These are phyloP conservation scores for Parachaetomium inaequale DNA, from an alignment of 495 filamentous ascomycete species.

Conservation along the genomic window DNA sequence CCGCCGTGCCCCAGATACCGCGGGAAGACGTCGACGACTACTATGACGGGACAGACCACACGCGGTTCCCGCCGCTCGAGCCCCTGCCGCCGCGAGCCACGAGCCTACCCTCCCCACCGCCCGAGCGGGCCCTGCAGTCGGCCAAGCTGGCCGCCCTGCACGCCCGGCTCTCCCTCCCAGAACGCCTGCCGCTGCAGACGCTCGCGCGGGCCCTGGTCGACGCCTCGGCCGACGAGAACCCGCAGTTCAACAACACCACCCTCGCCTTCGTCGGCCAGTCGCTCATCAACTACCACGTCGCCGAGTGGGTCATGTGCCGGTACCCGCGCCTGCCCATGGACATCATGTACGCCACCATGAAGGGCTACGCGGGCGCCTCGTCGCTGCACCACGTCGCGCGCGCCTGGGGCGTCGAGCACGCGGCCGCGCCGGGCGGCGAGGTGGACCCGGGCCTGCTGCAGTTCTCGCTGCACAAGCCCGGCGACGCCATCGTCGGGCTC, in stretches of 20 bases:
- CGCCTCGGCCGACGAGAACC: constrained; percentile 70
- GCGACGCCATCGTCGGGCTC: constrained; percentile 44
- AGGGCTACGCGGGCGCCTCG: constrained; percentile 70
- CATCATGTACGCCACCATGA: constrained; percentile 77
- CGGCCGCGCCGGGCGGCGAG: constrained; percentile 77
- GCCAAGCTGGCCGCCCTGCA: constrained; percentile 92
- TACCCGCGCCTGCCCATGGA: constrained; percentile 86
- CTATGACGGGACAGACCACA: constrained; percentile 20
- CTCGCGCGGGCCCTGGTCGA: constrained; percentile 85
- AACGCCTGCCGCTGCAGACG: constrained; percentile 76
- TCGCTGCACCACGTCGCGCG: constrained; percentile 64
- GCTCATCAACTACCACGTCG: constrained; percentile 78
- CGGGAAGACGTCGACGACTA: constrained; percentile 19
- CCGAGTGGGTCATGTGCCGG: constrained; percentile 78
- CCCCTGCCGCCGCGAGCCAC: constrained; percentile 23
- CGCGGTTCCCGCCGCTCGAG: constrained; percentile 30
- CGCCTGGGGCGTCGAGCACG: constrained; percentile 88
- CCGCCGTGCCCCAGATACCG: constrained; percentile 14
- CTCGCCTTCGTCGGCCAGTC: constrained; percentile 77
- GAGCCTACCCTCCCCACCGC: constrained; percentile 60
- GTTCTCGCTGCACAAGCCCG: constrained; percentile 60
- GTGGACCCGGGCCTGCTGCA: constrained; percentile 94
- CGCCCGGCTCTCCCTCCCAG: constrained; percentile 79
- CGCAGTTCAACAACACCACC: constrained; percentile 55
- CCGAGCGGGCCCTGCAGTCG: constrained; percentile 64